Conservation (phyloP, 2,329 filamentous ascomycete species). For the Fusarium duplospermum region DNA sequence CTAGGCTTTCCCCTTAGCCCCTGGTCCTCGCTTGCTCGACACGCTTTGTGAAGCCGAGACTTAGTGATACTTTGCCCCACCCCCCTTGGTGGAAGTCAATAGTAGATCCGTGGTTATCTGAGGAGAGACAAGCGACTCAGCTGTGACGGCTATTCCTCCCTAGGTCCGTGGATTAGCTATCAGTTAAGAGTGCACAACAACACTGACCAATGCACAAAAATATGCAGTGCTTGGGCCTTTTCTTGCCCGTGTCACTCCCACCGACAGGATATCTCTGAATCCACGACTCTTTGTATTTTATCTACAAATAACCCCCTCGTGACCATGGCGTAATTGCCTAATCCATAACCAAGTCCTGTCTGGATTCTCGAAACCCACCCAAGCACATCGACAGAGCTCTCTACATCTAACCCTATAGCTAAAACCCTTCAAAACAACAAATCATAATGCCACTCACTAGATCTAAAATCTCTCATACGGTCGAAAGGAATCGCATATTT, state of each 20-base stretch:
- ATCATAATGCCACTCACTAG: neutral
- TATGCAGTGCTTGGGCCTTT: neutral
- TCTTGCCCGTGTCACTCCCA: neutral
- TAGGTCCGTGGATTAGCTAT: neutral
- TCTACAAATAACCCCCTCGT: neutral
- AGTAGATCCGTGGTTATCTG: neutral
- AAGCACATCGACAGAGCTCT: neutral
- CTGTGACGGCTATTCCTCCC: neutral
- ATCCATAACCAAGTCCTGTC: neutral
- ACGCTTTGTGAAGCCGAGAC: neutral
- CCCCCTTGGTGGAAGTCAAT: neutral
- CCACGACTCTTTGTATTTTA: too few relatives aligned
- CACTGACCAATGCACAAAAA: neutral
- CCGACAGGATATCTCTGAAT: neutral
- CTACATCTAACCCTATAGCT: neutral
- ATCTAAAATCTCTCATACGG: neutral
- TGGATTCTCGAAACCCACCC: neutral
- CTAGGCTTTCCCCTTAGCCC: neutral
- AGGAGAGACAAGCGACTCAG: neutral
- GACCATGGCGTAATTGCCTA: neutral
- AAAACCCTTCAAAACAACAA: neutral
- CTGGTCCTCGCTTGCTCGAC: neutral
- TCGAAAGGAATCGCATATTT: neutral
- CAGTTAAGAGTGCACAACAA: neutral
- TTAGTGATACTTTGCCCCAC: neutral